Evolutionary conservation across 1,284 basidiomycete species (phyloP), one percentile per base, ranked within the genome.

Genomic region (Cutaneotrichosporon spelunceum): DNA sequence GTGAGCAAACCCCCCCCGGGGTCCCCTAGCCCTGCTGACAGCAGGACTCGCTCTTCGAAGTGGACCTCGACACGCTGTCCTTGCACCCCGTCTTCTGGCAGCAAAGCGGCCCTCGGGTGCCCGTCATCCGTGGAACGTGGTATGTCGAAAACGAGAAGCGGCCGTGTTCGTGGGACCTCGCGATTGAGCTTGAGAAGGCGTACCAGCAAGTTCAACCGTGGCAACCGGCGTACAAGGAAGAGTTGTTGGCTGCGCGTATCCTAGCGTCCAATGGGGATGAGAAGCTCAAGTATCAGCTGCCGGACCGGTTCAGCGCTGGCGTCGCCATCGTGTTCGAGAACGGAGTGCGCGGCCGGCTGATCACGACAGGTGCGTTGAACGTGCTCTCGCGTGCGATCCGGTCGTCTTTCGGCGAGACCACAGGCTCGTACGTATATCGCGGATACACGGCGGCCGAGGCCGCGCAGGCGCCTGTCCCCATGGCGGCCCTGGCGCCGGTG

Each of bases 1-100:
- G 79, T 79, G 58, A 66, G 77, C 66, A 3, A n/a, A n/a, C n/a
- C n/a, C n/a, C n/a, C n/a, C n/a, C n/a, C n/a, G n/a, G n/a, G n/a
- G 0, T 19, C 0, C 19, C 7, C 19, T 26, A 13, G 9, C 8
- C 1, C 3, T 3, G 27, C 56, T 68, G 30, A 65, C 36, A 5
- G 2, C 66, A 80, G 79, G 79, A 80, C 66, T 77, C 76, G 9
- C 67, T 80, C 13, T 80, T 80, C 56, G 79, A 80, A 58, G 79
- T 80, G 23, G 70, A 71, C 13, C 67, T 75, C 29, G 59, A 65
- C 4, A 73, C 69, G 2, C 61, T 73, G 13, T 74, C 81, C 58
- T 72, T 84, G 10, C 76, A 78, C 56, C 82, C 83, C 0, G 82
- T 84, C 26, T 84, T 83, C 69, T 84, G 83, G 83, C 77, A 77